Conservation (phyloP, 192 early-diverging fungal species). For the Thoreauomyces humboldtii region DNA sequence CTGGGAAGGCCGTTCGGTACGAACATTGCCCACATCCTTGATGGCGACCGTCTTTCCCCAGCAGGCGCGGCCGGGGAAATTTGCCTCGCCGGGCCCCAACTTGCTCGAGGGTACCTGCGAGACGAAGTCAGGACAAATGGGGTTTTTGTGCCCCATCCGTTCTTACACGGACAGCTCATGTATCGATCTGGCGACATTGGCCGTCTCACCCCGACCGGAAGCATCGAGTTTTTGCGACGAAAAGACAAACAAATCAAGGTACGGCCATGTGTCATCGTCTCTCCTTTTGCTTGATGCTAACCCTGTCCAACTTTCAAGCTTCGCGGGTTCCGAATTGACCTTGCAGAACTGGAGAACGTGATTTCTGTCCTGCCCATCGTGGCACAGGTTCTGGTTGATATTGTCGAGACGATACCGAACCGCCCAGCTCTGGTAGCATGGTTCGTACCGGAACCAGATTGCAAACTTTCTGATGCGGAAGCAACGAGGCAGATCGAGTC, state of each 20-base stretch:
- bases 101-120: constrained; percentile 45
- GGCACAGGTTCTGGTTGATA: constrained; percentile 9
- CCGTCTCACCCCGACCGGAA: not conserved
- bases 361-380: not conserved
- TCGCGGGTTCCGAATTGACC: constrained; percentile 27
- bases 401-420: constrained; percentile 32
- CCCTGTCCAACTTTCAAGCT: too few relatives aligned
- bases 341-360: constrained; percentile 32
- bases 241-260: constrained; percentile 38
- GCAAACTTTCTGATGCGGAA: too few relatives aligned
- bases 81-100: constrained; percentile 38
- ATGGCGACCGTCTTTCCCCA: constrained; percentile 29
- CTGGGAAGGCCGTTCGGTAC: constrained; percentile 34
- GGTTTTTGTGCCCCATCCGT: constrained; percentile 34
- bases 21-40: constrained; percentile 30
- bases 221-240: constrained; percentile 12
- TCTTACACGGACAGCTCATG: too few relatives aligned
- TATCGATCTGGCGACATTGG: constrained; percentile 26
- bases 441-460: constrained; percentile 32
- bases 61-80: constrained; percentile 43
- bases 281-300: too few relatives aligned
- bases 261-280: too few relatives aligned
- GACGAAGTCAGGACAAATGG: constrained; percentile 32
- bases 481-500: too few relatives aligned
- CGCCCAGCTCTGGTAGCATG: constrained; percentile 31